A percentile compares a stretch with the other conserved stretches of the same genome.
Evolutionary conservation across 208 protist genomes (phyloP).

Genomic region (Phytomonas sp.): DNA sequence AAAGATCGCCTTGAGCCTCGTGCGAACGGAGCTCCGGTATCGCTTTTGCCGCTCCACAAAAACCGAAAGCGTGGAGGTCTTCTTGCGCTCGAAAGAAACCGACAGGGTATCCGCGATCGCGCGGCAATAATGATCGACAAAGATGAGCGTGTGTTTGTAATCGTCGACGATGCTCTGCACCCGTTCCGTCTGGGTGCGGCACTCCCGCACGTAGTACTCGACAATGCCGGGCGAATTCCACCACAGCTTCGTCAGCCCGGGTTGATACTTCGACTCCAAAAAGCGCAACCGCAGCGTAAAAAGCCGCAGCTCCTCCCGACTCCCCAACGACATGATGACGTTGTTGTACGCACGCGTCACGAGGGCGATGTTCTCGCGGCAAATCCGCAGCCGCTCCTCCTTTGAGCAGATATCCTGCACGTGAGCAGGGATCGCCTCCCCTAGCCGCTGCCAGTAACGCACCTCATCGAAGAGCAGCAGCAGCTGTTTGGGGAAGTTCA

Average conservation of each 20-base stretch:
- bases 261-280: conserved; percentile 89
- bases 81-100: conserved; percentile 93
- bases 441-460: conserved; percentile 89
- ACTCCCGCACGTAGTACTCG: conserved; percentile 94
- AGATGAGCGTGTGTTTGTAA: conserved; percentile 88
- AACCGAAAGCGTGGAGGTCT: conserved; percentile 81
- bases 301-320: conserved; percentile 86
- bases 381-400: conserved; percentile 90
- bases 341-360: conserved; percentile 94
- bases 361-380: conserved; percentile 93
- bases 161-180: conserved; percentile 89
- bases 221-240: conserved; percentile 93
- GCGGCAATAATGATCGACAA: conserved; percentile 86
- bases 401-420: conserved; percentile 84
- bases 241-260: conserved; percentile 90
- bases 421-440: conserved; percentile 78
- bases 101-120: conserved; percentile 89
- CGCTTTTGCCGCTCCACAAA: conserved; percentile 84
- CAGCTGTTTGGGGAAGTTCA: conserved; percentile 93
- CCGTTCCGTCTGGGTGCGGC: conserved; percentile 72
- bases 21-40: conserved; percentile 67
- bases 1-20: conserved; percentile 78
- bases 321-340: conserved; percentile 80
- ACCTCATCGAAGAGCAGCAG: conserved; percentile 93
- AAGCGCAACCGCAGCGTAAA: conserved; percentile 90